Conservation (phyloP, 2,329 filamentous ascomycete species). For the Macrophomina pseudophaseolina region DNA sequence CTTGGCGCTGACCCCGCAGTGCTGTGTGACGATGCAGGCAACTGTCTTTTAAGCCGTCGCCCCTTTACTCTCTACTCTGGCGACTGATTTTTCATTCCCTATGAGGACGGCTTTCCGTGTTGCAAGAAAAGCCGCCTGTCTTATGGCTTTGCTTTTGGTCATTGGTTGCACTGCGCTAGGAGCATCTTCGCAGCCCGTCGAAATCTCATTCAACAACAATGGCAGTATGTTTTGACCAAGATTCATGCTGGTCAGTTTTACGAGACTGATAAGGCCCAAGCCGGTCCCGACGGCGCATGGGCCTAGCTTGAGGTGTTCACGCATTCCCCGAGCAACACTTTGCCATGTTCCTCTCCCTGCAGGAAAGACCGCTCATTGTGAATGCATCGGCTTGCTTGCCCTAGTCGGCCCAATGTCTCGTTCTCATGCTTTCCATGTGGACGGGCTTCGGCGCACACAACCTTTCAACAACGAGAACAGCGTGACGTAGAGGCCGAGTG, state of each 20-base stretch:
- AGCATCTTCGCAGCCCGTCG: neutral
- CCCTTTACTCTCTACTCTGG: too few species aligned
- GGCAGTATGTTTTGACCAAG: neutral
- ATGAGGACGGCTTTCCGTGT: too few species aligned
- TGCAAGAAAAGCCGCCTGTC: too few species aligned
- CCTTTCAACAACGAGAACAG: constrained; percentile 4
- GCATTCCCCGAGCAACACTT: neutral
- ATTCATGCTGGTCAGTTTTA: neutral
- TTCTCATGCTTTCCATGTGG: neutral
- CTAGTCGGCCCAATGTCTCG: neutral
- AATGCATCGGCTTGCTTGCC: neutral
- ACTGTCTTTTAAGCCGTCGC: too few species aligned
- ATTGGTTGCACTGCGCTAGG: too few species aligned
- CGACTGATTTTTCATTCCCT: too few species aligned
- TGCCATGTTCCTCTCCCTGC: neutral
- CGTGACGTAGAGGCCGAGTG: neutral
- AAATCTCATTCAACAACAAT: neutral
- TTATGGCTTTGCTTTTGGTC: too few species aligned
- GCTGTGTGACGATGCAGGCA: too few species aligned
- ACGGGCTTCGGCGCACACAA: neutral
- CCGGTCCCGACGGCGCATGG: constrained; percentile 16
- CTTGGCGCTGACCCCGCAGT: too few species aligned
- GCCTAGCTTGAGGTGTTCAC: neutral
- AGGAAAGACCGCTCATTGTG: neutral
- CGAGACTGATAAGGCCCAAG: too few species aligned